These are phyloP conservation scores for Boletellus ananas DNA, from an alignment of 768 basidiomycete genomes.

Conservation along the genomic window DNA sequence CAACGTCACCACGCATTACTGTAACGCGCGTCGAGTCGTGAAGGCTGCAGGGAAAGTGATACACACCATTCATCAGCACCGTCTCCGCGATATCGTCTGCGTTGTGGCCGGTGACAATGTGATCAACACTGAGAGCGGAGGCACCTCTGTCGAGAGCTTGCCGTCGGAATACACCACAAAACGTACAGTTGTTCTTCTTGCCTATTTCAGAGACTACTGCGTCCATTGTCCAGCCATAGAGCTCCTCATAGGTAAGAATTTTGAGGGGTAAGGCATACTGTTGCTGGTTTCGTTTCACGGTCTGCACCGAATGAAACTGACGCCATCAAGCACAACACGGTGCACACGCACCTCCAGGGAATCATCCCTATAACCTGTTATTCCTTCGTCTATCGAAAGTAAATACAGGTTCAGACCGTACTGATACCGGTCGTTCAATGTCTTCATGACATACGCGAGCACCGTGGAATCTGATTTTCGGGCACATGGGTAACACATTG, in stretches of 20 bases:
- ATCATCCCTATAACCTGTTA: slow-evolving; percentile 96
- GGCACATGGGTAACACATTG: background rate
- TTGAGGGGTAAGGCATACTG: slow-evolving; percentile 95
- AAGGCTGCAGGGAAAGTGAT: background rate
- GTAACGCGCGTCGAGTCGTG: background rate
- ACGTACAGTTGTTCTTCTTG: slow-evolving; percentile 97
- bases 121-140: slow-evolving; percentile 81
- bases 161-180: slow-evolving; percentile 95
- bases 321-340: slow-evolving; percentile 3
- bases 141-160: slow-evolving; percentile 97
- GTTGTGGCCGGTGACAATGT: slow-evolving; percentile 98
- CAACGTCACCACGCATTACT: slow-evolving; percentile 99
- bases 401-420: slow-evolving; percentile 91
- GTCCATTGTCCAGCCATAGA: slow-evolving; percentile 99
- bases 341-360: slow-evolving; percentile 74
- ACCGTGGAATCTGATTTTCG: slow-evolving; percentile 83
- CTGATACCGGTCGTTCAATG: slow-evolving; percentile 87
- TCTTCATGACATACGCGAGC: slow-evolving; percentile 94
- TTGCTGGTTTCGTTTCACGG: slow-evolving; percentile 93
- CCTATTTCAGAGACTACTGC: slow-evolving; percentile 92
- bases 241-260: slow-evolving; percentile 91
- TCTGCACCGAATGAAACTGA: slow-evolving; percentile 46
- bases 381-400: slow-evolving; percentile 97
- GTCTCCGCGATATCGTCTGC: slow-evolving; percentile 99
- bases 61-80: slow-evolving; percentile 95